These are phyloP conservation scores for Metschnikowia peoriensis DNA, from an alignment of 805 yeast genomes.

Conservation along the genomic window DNA sequence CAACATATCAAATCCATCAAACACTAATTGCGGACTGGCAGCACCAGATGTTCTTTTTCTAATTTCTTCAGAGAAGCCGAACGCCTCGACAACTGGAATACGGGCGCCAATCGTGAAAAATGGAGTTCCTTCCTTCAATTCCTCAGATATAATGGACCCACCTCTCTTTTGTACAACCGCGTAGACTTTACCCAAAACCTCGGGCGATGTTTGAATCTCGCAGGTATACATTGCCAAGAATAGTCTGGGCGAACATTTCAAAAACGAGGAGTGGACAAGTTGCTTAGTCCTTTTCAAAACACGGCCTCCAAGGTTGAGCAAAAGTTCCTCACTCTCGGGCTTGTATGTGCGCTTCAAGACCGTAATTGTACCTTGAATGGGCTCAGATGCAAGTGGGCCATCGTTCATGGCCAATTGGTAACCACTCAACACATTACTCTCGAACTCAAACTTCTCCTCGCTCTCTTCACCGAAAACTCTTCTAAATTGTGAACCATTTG, in stretches of 20 bases:
- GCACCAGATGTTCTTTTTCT: conserved; percentile 94
- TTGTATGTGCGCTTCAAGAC: conserved; percentile 30
- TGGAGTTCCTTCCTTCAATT: conserved; percentile 97
- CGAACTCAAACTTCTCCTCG: conserved; percentile 35
- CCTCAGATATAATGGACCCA: conserved; percentile 85
- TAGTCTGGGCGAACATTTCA: conserved; percentile 84
- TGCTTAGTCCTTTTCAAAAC: conserved; percentile 72
- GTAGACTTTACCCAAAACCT: conserved; percentile 92
- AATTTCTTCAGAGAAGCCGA: conserved; percentile 94
- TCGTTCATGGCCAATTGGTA: conserved; percentile 77
- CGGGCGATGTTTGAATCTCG: conserved; percentile 93
- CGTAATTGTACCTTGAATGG: conserved; percentile 76
- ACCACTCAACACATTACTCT: conserved; percentile 72
- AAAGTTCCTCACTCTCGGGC: conserved; percentile 30
- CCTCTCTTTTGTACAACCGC: conserved; percentile 88
- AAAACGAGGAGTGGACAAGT: conserved; percentile 63
- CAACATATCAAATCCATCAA: conserved; percentile 80
- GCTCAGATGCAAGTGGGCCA: conserved; percentile 90
- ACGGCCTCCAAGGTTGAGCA: conserved; percentile 61
- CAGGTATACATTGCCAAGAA: conserved; percentile 92
- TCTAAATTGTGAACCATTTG: conserved; percentile 26
- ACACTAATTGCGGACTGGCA: conserved; percentile 92
- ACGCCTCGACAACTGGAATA: conserved; percentile 92
- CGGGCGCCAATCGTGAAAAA: conserved; percentile 83
- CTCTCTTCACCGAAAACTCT: conserved; percentile 24